These are phyloP conservation scores for Endoconidiophora laricicola DNA, from an alignment of 2,329 filamentous ascomycete species.

Conservation along the genomic window DNA sequence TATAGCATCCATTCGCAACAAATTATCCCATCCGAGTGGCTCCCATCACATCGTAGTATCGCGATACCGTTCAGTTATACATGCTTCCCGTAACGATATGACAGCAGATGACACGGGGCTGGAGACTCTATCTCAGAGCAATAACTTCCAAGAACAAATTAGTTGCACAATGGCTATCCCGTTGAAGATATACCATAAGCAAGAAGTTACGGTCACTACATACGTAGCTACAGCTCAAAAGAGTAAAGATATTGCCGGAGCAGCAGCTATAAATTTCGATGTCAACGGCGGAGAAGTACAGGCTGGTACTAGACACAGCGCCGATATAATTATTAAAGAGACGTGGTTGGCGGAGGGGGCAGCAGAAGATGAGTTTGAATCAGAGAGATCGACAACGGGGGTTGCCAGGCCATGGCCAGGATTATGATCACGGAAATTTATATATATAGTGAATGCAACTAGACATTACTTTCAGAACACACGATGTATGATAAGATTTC, in stretches of 20 bases:
- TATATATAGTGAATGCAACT: too few relatives aligned
- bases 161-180: conserved; percentile 15
- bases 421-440: background rate
- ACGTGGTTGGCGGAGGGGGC: background rate
- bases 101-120: too few relatives aligned
- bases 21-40: conserved; percentile 18
- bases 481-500: background rate
- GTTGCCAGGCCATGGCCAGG: background rate
- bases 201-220: conserved; percentile 7
- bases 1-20: conserved; percentile 18
- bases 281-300: background rate
- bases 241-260: background rate
- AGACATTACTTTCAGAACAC: too few relatives aligned
- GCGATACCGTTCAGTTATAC: too few relatives aligned
- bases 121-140: too few relatives aligned
- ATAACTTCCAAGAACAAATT: too few relatives aligned
- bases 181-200: conserved; percentile 15
- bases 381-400: background rate
- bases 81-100: too few relatives aligned
- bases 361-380: background rate
- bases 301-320: background rate
- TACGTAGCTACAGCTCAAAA: background rate
- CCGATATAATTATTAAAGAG: background rate
- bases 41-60: conserved; percentile 8
- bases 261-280: too few relatives aligned